These are phyloP conservation scores for Phialophora tarda DNA, from an alignment of 2,329 filamentous ascomycete species.

Conservation along the genomic window DNA sequence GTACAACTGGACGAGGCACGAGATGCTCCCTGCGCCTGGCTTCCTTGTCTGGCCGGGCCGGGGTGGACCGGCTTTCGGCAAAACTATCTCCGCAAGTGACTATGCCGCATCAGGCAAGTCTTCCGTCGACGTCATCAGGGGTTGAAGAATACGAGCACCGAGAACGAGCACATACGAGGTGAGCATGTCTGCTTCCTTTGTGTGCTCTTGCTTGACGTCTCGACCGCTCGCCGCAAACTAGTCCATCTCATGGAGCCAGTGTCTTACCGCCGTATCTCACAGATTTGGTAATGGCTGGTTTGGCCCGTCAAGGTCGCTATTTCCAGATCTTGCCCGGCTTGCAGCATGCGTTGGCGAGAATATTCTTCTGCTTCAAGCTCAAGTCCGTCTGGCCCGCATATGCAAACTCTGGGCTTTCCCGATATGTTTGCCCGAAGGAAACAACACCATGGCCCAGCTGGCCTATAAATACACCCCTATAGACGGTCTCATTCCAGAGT, in stretches of 20 bases:
- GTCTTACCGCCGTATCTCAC: background rate
- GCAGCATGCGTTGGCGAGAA: background rate
- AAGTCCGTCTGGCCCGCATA: background rate
- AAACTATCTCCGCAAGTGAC: constrained; percentile 1
- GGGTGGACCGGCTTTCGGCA: background rate
- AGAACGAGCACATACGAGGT: too few relatives aligned
- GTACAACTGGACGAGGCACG: background rate
- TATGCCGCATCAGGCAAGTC: constrained; percentile 12
- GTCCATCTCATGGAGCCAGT: background rate
- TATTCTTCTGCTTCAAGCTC: background rate
- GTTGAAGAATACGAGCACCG: background rate
- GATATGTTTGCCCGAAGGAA: background rate
- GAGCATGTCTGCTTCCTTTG: background rate
- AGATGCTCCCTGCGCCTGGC: background rate
- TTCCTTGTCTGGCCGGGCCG: too few relatives aligned
- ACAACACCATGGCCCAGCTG: background rate
- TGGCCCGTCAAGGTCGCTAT: background rate
- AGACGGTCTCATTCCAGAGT: background rate
- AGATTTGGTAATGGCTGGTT: background rate
- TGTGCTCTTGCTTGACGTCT: background rate
- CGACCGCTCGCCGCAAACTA: background rate
- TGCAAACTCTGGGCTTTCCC: background rate
- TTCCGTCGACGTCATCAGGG: constrained; percentile 21
- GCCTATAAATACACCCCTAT: background rate
- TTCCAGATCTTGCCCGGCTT: background rate